These are phyloP conservation scores for Diaporthe nobilis DNA, from an alignment of 2,329 filamentous ascomycete species.

Conservation along the genomic window DNA sequence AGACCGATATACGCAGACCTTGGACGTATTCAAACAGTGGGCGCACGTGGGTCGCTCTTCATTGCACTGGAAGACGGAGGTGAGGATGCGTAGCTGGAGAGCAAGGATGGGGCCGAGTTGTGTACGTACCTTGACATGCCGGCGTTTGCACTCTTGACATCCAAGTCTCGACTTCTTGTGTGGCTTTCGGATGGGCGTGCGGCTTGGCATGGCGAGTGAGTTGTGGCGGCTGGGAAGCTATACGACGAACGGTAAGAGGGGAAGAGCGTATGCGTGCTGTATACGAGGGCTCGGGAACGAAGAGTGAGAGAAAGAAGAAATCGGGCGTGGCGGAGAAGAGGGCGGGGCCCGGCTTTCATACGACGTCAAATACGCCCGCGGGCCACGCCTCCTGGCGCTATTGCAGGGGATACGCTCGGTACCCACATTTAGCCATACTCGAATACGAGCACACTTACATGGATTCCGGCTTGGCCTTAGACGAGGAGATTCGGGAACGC, in stretches of 20 bases:
- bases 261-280: background rate
- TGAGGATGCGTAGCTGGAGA: background rate
- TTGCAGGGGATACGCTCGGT: background rate
- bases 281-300: background rate
- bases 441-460: background rate
- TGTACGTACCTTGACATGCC: background rate
- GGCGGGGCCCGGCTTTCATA: background rate
- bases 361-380: conserved; percentile 11
- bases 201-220: background rate
- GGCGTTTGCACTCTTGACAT: conserved; percentile 6
- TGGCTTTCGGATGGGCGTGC: background rate
- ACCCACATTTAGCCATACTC: background rate
- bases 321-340: background rate
- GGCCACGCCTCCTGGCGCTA: background rate
- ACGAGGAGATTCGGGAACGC: background rate
- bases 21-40: background rate
- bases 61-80: background rate
- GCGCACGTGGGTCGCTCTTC: conserved; percentile 5
- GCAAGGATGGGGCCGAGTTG: background rate
- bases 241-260: background rate
- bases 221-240: background rate
- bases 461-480: background rate
- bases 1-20: conserved; percentile 7
- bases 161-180: conserved; percentile 14
- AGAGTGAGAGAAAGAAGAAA: background rate